Base-by-base conservation (phyloP, 2,329 filamentous ascomycete species). In the Talaromyces islandicus region DNA sequence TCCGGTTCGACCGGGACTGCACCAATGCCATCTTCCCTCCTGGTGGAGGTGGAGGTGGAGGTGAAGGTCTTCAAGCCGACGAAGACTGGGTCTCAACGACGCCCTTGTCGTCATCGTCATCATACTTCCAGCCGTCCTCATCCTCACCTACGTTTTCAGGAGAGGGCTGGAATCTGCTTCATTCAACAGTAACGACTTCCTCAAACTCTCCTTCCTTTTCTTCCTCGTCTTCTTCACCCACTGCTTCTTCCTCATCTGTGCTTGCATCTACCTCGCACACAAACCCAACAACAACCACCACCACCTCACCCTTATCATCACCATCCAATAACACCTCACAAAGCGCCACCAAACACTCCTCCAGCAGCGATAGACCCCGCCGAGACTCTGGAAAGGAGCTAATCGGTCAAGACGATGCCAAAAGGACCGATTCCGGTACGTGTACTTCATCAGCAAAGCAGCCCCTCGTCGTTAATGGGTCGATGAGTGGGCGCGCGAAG, bases 391-490 rank as follows among this genome's bases (percentile, higher is more conserved):
- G 48, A 1, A 52, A 52, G 19, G 48, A 52, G 11, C 9, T 52
- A 25, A 25, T 11, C 24, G 6, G 24, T 50, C 19, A 50, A 50
- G 25, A 25, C 11, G 46, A 50, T 3, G 4, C 46, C 17, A 14
- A 29, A n/a, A 52, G 30, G 11, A 52, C 24, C 9, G 21, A 27
- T 19, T 25, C 48, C 24, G 4, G 19, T 7, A 19, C 19, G 7
- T 7, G n/a, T n/a, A n/a, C 48, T 9, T 27, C 11, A 9, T 29
- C 48, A 17, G 14, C 21, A n/a, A 64, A 62, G 30, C 66, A 68
- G 54, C 71, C 71, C 11, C 62, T 74, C 50, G 71, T 74, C 10
- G 68, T 74, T 9, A 74, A 74, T 59, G 71, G 71, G 21, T 73
- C 71, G 7, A 48, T 48, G 27, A 32, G 35, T 25, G 56, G 59